These are phyloP conservation scores for Larix sibirica DNA, from an alignment of 83 land plant genomes.

Conservation along the genomic window DNA sequence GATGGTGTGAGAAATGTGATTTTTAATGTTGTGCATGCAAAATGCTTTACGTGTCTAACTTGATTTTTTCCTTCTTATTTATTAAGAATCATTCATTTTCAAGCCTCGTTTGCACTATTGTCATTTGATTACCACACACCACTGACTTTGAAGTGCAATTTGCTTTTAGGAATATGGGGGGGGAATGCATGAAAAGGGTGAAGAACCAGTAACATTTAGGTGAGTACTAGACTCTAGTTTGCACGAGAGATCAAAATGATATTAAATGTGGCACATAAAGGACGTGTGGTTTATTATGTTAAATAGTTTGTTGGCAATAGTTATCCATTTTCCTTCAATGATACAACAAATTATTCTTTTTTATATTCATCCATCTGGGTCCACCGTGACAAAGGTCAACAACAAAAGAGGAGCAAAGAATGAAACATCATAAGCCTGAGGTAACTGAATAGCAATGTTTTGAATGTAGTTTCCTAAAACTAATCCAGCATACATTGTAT, in stretches of 20 bases:
- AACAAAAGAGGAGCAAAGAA: slow-evolving; percentile 88
- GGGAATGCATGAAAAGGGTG: slow-evolving; percentile 97
- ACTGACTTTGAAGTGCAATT: background rate
- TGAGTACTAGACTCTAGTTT: slow-evolving; percentile 27
- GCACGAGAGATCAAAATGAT: background rate
- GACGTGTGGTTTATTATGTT: background rate
- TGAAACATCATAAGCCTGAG: slow-evolving; percentile 85
- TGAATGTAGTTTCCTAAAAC: background rate
- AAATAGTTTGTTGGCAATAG: background rate
- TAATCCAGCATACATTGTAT: background rate
- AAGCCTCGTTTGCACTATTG: background rate
- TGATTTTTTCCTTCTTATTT: background rate
- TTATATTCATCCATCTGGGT: slow-evolving; percentile 76
- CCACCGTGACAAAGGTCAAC: slow-evolving; percentile 71
- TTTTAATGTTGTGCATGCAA: no score
- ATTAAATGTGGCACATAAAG: no score
- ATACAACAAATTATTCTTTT: background rate
- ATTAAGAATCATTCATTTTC: background rate
- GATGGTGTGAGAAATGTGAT: no score
- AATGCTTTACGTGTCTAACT: background rate
- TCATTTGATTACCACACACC: background rate
- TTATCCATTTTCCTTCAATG: background rate
- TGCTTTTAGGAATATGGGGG: slow-evolving; percentile 86
- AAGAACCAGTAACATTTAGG: slow-evolving; percentile 99
- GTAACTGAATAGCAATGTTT: slow-evolving; percentile 27